Percentiles rank a stretch among this genome's conserved stretches.
Conservation (phyloP, 2,329 filamentous ascomycete genomes). For the Ceratocystis papillata region DNA sequence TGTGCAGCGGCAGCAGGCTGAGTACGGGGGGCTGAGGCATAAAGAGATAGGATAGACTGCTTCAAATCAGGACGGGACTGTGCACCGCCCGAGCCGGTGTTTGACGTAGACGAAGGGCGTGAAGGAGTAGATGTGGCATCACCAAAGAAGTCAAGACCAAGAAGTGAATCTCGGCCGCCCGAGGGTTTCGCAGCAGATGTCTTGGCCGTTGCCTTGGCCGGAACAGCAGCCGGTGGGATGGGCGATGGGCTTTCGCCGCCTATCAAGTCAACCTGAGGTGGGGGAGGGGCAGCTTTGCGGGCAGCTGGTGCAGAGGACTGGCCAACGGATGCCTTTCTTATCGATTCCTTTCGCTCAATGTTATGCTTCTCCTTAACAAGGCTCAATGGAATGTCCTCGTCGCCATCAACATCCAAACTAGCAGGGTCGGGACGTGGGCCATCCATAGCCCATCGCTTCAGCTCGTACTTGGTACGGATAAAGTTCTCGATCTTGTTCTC, state of each 20-base stretch:
- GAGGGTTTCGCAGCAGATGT: constrained; percentile 57
- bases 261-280: constrained; percentile 61
- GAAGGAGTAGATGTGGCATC: constrained; percentile 51
- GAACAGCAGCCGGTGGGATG: constrained; percentile 36
- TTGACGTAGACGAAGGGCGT: constrained; percentile 70
- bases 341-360: constrained; percentile 48
- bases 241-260: constrained; percentile 59
- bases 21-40: constrained; percentile 73
- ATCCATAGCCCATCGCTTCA: constrained; percentile 99
- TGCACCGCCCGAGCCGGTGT: constrained; percentile 46
- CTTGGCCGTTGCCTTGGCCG: constrained; percentile 34
- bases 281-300: constrained; percentile 17
- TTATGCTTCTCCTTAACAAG: constrained; percentile 56
- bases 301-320: constrained; percentile 33
- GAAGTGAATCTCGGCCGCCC: constrained; percentile 74
- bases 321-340: constrained; percentile 49
- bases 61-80: constrained; percentile 87
- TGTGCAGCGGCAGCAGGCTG: constrained; percentile 39
- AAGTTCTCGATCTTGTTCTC: constrained; percentile 99
- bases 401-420: constrained; percentile 62
- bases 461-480: constrained; percentile 96
- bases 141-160: constrained; percentile 88
- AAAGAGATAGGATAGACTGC: constrained; percentile 91
- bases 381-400: constrained; percentile 64
- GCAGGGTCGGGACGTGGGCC: constrained; percentile 88